Base-by-base conservation (phyloP, 176 grass and related monocot genomes). In the Urochloa ruziziensis region DNA sequence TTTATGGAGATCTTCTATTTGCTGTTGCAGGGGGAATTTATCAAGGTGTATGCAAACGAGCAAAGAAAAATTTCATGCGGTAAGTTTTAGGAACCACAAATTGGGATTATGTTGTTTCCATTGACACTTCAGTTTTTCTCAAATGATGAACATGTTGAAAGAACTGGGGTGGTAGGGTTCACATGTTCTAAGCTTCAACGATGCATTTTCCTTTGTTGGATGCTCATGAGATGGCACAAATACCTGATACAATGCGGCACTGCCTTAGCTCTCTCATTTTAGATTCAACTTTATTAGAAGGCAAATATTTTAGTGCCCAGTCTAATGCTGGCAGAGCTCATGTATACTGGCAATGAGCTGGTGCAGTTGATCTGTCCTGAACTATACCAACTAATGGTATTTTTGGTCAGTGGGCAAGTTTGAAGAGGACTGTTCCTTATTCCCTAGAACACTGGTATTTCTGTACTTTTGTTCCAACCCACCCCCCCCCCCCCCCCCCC, bases 31-130 rank as follows among this genome's bases (percentile, higher is more conserved):
- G 96, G 96, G 64, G 96, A 94, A 18, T 79, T 95, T 35, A 90
- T 95, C 33, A 95, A 69, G 80, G 67, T 92, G 47, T 95, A 43
- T 91, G 93, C 93, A 82, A 95, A 95, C 2, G 89, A 92, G 4
- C 91, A 94, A 86, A 83, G 79, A 87, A 98, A 98, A 90, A 95
- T 98, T 58, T 90, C 91, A 66, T 98, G 96, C 25, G 96, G 96
- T 98, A 28, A 90, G 91, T 88, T 66, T 63, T 58, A 33, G 34
- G 39, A 83, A 78, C 13, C 53, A 7, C 77, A 46, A 79, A 76
- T 40, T 81, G 37, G 79, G 47, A 64, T 69, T 69, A 83, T 81
- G 86, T 73, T 17, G 11, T 74, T 88, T 57, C 28, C 32, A 12
- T 47, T 81, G 5, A 21, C 17, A 82, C 1, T 33, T 30, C 0